These are phyloP conservation scores for Paramecium tetraurelia DNA, from an alignment of 73 alveolate genomes.

Conservation along the genomic window DNA sequence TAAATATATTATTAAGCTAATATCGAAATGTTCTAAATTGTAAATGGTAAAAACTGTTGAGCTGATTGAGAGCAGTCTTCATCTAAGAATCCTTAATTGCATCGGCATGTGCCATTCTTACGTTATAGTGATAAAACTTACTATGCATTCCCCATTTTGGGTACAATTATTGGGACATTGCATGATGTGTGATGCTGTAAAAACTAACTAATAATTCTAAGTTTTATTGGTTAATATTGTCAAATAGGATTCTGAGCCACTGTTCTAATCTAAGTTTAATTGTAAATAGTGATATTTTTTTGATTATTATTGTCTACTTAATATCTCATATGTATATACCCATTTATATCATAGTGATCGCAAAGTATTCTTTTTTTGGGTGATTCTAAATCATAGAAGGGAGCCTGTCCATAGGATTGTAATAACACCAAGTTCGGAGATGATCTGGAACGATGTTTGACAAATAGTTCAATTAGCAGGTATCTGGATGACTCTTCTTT, in stretches of 20 bases:
- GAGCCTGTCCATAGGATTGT: background rate
- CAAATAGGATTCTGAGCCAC: background rate
- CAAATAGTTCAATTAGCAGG: background rate
- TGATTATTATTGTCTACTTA: background rate
- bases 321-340: background rate
- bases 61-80: background rate
- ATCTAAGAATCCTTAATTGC: background rate
- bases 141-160: background rate
- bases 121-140: background rate
- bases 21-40: background rate
- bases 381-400: background rate
- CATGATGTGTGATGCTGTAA: background rate
- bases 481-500: background rate
- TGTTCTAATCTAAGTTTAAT: background rate
- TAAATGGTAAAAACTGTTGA: background rate
- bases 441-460: background rate
- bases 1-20: background rate
- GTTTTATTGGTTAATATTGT: background rate
- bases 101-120: background rate
- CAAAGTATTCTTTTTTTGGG: background rate
- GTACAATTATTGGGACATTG: background rate
- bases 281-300: background rate
- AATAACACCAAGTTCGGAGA: background rate
- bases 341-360: background rate
- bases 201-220: background rate